Evolutionary conservation across 768 basidiomycete species (phyloP), one percentile per base, ranked within the genome.

Genomic region (Trichaptum fuscoviolaceum): DNA sequence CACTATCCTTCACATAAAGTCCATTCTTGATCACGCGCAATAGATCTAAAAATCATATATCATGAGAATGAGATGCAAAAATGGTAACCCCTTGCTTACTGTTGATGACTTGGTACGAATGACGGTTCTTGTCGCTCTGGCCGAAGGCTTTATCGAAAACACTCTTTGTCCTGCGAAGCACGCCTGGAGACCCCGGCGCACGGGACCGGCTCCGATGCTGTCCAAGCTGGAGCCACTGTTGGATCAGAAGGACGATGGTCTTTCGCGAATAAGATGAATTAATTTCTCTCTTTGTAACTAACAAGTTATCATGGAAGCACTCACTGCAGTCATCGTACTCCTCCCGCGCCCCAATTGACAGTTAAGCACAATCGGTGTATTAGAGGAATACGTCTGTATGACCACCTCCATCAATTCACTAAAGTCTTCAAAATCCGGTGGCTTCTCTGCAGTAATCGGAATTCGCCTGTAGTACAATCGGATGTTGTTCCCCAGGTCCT

Each of bases 321-420:
- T 69, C 65, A 92, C 92, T 20, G 95, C 92, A n/a, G 94, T 89
- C 62, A 95, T 77, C 0, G 96, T 96, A 67, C 94, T 96, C 71
- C 97, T 83, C 10, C 96, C 96, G 34, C 94, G 83, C 4, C 95
- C 96, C 17, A 99, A 85, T 73, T 99, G 97, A 71, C 96, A 97
- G 73, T 99, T 99, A 36, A 99, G 85, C 20, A 99, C 89, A 66
- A 99, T 91, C 0, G 91, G 91, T 0, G 91, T 90, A 52, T 85
- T 83, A 24, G 84, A 81, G 7, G 89, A 84, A 64, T 87, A 81
- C 6, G 87, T 86, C 10, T 88, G 82, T 52, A 94, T 80, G 30
- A 92, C 88, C 1, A 95, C 83, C 23, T 92, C 88, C 67, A 95
- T 89, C 26, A 96, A 81, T 68, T 92, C 89, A 68, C 81, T 87